Percentiles rank a stretch among this genome's conserved stretches.
Conservation (phyloP, 768 basidiomycete species). For the Aureoboletus auriporus region DNA sequence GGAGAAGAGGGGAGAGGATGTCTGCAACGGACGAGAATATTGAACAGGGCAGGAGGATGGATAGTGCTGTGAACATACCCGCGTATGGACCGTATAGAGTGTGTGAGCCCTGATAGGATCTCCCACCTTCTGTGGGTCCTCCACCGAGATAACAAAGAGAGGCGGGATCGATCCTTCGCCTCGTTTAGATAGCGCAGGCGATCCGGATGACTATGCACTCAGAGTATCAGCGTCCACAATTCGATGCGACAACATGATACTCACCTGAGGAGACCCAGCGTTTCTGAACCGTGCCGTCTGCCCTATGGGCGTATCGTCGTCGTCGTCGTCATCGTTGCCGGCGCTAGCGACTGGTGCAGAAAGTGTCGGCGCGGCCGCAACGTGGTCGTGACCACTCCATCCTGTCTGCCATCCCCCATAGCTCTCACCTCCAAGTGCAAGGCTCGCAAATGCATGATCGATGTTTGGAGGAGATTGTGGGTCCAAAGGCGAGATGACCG, state of each 20-base stretch:
- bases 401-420: slow-evolving; percentile 52
- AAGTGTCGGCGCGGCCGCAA: slow-evolving; percentile 11
- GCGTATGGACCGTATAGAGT: slow-evolving; percentile 94
- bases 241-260: background rate
- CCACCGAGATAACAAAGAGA: slow-evolving; percentile 84
- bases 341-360: slow-evolving; percentile 22
- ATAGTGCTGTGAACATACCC: slow-evolving; percentile 41
- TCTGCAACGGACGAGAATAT: slow-evolving; percentile 40
- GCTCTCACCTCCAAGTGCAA: slow-evolving; percentile 45
- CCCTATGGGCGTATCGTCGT: slow-evolving; percentile 65
- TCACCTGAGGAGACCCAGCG: slow-evolving; percentile 24
- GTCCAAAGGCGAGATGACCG: slow-evolving; percentile 29
- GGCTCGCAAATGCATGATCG: slow-evolving; percentile 38
- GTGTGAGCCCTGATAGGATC: slow-evolving; percentile 91
- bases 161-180: slow-evolving; percentile 53
- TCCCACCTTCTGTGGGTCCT: slow-evolving; percentile 97
- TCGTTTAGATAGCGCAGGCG: slow-evolving; percentile 15
- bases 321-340: slow-evolving; percentile 53
- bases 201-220: slow-evolving; percentile 11
- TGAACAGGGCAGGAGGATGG: background rate
- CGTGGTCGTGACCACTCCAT: slow-evolving; percentile 34
- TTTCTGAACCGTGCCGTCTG: slow-evolving; percentile 37
- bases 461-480: slow-evolving; percentile 19
- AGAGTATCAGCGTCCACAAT: background rate
- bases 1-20: slow-evolving; percentile 78